Conservation (phyloP, 1,284 basidiomycete species). For the Cutaneotrichosporon sp. region DNA sequence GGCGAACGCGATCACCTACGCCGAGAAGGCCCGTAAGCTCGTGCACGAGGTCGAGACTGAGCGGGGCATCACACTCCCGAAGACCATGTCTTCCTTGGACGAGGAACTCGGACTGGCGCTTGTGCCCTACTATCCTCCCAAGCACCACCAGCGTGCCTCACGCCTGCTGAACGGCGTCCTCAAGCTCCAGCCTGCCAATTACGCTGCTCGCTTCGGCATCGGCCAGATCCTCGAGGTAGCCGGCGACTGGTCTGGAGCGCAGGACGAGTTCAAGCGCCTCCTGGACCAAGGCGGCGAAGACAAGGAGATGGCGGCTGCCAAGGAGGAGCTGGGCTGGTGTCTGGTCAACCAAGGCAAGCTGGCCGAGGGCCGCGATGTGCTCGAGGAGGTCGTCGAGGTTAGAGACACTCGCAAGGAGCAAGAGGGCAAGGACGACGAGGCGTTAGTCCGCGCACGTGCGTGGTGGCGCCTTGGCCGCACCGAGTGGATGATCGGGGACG, state of each 20-base stretch:
- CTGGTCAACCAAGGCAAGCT: constrained; percentile 62
- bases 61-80: constrained; percentile 57
- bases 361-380: constrained; percentile 59
- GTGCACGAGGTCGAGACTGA: constrained; percentile 62
- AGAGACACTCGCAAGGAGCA: constrained; percentile 61
- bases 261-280: constrained; percentile 61
- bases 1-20: constrained; percentile 67
- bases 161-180: constrained; percentile 73
- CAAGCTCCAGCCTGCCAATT: constrained; percentile 62
- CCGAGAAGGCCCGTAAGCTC: constrained; percentile 68
- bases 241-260: constrained; percentile 70
- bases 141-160: constrained; percentile 78
- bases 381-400: constrained; percentile 63
- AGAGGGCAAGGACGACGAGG: constrained; percentile 55
- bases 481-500: constrained; percentile 66
- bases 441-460: constrained; percentile 63
- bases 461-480: constrained; percentile 81
- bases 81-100: constrained; percentile 41
- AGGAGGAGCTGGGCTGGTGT: constrained; percentile 86
- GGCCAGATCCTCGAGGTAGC: constrained; percentile 71
- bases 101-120: constrained; percentile 59
- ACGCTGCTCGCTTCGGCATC: constrained; percentile 68
- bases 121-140: constrained; percentile 83
- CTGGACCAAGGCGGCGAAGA: constrained; percentile 47
- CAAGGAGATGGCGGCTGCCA: constrained; percentile 63